Base-by-base conservation (phyloP, 148 eudicot genomes). In the Vaccinium darrowii region DNA sequence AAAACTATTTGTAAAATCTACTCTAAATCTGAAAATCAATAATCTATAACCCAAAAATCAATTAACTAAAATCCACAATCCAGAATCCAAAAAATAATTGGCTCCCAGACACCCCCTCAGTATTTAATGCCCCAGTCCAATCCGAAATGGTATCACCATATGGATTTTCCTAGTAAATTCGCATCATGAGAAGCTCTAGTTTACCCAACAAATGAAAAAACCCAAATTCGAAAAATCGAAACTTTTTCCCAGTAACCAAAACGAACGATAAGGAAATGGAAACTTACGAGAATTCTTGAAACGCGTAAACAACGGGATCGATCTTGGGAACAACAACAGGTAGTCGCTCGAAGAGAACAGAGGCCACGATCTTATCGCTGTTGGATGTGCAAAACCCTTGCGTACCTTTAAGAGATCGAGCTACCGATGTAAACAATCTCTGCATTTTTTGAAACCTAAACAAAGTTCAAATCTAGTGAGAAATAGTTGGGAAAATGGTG, bases 281-380 rank as follows among this genome's bases (percentile, higher is more conserved):
- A 83, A 83, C 92, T 88, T 92, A 97, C 99, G 99, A 95, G 86
- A 97, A 97, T 76, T 97, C 99, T 69, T 93, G 94, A 79, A 97
- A 97, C 51, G 99, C 98, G 67, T 93, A 97, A 58, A 97, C 91
- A 18, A 89, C 85, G 43, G 99, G 99, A 87, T 97, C 96, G 81
- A 97, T 93, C 90, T 97, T 94, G 63, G 99, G 98, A 67, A 97
- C 69, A 76, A 97, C 91, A 51, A 97, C 94, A 1, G 98, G 98
- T 7, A 95, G 91, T 82, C 98, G 88, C 89, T 97, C 99, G 81
- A 97, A 95, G 72, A 97, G 92, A 1, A 97, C 99, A 1, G 98
- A 92, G 21, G 98, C 98, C 15, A 97, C 91, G 25, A 97, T 84
- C 86, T 94, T 93, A 60, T 91, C 96, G 56, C 81, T 81, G 51